Evolutionary conservation across 805 yeast species (phyloP), one percentile per base, ranked within the genome.

Genomic region (Helenozyma rhizophorensis): DNA sequence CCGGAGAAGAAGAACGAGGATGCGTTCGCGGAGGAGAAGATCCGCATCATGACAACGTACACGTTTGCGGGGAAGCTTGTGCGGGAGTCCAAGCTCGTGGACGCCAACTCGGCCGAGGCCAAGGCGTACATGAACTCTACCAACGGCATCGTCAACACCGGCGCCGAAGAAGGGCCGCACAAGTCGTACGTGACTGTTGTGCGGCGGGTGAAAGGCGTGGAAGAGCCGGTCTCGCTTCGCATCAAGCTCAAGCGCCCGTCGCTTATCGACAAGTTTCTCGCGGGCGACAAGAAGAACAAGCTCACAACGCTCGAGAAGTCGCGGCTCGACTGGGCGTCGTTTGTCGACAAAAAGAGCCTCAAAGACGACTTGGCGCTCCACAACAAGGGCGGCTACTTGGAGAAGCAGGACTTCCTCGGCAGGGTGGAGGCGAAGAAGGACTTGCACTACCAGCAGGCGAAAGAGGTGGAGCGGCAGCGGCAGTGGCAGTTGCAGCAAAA

Each of bases 221-320:
- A 51, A 5, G 62, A 58, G 37, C 53, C 61, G 6, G 47, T 57
- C 7, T 35, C 36, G 21, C 58, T 78, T 17, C 53, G 76, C 28
- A 71, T 76, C 25, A 80, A 80, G 38, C 61, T 80, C 30, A 87
- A 84, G 51, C 69, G 95, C 43, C 81, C 84, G 3, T 79, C 90
- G 16, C 60, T 86, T 19, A 62, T 88, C 6, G 89, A 84, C 53
- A 85, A 81, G 36, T 88, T 88, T 23, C 72, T 87, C 28, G 65
- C 76, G 27, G 60, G 63, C 11, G 76, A 81, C 42, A 79, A 83
- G 45, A 78, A 85, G 21, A 58, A 45, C 46, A 90, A 87, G 54
- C 68, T 93, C 40, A 84, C 95, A 15, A 93, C 98, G 0, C 65
- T 93, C 43, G 97, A 93, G 54, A 93, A 93, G 59, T 84, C 95